A percentile compares a stretch with the other conserved stretches of the same genome.
These are phyloP conservation scores for Prorocentrum cordatum DNA, from an alignment of 169 alveolate genomes.

Conservation along the genomic window DNA sequence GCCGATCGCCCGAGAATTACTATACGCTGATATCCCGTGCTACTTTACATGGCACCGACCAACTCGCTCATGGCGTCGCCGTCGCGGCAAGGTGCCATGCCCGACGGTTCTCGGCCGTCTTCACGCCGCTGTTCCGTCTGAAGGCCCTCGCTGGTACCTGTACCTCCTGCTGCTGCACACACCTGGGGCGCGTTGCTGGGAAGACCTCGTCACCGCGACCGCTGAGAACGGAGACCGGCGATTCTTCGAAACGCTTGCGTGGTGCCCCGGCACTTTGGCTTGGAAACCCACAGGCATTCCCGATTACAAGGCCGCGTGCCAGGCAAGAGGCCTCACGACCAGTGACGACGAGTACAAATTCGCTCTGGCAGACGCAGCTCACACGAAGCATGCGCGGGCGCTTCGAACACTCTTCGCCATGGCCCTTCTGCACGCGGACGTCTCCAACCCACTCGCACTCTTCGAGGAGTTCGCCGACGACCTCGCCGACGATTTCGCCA, in stretches of 20 bases:
- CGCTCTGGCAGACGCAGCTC: no score
- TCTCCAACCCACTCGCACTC: no score
- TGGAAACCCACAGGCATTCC: background rate
- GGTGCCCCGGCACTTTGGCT: background rate
- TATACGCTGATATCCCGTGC: background rate
- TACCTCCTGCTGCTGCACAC: background rate
- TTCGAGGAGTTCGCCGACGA: background rate
- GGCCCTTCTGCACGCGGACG: no score
- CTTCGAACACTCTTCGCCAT: no score
- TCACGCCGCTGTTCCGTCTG: background rate
- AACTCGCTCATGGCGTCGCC: background rate
- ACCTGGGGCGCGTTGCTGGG: background rate
- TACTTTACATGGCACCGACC: background rate
- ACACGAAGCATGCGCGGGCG: no score
- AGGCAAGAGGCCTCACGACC: no score
- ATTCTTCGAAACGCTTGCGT: background rate
- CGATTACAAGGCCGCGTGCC: no score
- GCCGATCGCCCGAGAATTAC: background rate
- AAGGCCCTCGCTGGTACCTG: background rate
- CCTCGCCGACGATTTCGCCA: background rate
- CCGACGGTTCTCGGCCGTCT: background rate
- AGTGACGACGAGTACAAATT: no score
- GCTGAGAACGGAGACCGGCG: background rate
- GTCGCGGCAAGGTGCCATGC: no score
- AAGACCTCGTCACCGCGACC: background rate